Evolutionary conservation across 1,284 basidiomycete genomes (phyloP).

Genomic region (Peniophora sp.): DNA sequence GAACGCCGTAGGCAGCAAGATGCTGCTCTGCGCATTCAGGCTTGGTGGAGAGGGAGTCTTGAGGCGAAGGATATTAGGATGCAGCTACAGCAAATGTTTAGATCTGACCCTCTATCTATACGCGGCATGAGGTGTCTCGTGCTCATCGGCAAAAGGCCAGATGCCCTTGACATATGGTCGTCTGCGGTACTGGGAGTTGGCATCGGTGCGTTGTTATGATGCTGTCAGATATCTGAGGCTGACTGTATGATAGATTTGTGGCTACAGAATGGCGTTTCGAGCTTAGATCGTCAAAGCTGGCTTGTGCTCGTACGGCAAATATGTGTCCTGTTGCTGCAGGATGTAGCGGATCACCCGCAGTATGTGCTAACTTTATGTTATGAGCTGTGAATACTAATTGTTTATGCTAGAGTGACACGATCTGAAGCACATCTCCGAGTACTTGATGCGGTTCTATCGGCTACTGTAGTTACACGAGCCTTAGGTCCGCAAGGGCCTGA

Average conservation of each 20-base stretch:
- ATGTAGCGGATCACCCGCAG: slow-evolving; percentile 40
- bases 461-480: slow-evolving; percentile 21
- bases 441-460: slow-evolving; percentile 29
- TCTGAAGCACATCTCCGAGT: slow-evolving; percentile 31
- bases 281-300: slow-evolving; percentile 40
- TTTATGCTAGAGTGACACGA: slow-evolving; percentile 26
- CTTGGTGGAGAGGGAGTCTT: slow-evolving; percentile 53
- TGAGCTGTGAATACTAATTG: too few relatives aligned
- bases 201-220: slow-evolving; percentile 28
- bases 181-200: slow-evolving; percentile 27
- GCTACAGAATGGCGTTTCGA: slow-evolving; percentile 29
- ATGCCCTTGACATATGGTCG: slow-evolving; percentile 48
- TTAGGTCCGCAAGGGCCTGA: slow-evolving; percentile 15
- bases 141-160: slow-evolving; percentile 48
- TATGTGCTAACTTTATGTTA: slow-evolving; percentile 24
- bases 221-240: background rate
- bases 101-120: slow-evolving; percentile 39
- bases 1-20: slow-evolving; percentile 47
- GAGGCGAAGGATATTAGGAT: slow-evolving; percentile 32
- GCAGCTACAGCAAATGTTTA: slow-evolving; percentile 36
- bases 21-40: slow-evolving; percentile 53
- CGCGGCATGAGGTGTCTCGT: slow-evolving; percentile 55
- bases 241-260: slow-evolving; percentile 2
- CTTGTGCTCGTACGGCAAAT: slow-evolving; percentile 45
- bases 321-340: slow-evolving; percentile 39